These are phyloP conservation scores for Phytophthora boehmeriae DNA, from an alignment of 352 stramenopile genomes.

Conservation along the genomic window DNA sequence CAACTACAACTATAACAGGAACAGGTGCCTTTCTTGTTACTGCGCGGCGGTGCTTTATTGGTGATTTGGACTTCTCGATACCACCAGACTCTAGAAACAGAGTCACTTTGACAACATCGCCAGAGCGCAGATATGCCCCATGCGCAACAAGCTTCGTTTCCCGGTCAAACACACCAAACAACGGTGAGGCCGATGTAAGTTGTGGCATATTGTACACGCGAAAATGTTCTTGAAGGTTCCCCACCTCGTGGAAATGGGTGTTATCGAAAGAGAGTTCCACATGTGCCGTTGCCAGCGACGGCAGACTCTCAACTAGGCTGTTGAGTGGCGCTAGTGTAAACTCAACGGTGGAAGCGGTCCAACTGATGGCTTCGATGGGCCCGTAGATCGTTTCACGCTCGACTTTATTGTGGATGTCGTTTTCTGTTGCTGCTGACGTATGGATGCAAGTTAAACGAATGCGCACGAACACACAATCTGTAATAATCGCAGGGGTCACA, in stretches of 20 bases:
- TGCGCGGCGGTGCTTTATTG: constrained; percentile 8
- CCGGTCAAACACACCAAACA: constrained; percentile 55
- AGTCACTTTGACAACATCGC: constrained; percentile 49
- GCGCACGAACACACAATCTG: constrained; percentile 46
- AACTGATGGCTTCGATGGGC: constrained; percentile 41
- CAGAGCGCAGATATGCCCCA: constrained; percentile 44
- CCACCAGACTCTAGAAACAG: constrained; percentile 37
- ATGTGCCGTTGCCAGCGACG: constrained; percentile 31
- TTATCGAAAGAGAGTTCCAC: constrained; percentile 69
- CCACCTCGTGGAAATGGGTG: constrained; percentile 48
- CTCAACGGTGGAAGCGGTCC: constrained; percentile 44
- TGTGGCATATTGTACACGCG: constrained; percentile 66
- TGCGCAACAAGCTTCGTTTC: constrained; percentile 52
- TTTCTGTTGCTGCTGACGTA: background rate
- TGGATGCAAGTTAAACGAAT: constrained; percentile 44
- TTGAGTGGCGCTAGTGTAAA: constrained; percentile 52
- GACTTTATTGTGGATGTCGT: constrained; percentile 2
- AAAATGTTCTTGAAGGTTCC: constrained; percentile 57
- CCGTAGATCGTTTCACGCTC: constrained; percentile 34
- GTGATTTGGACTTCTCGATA: constrained; percentile 13
- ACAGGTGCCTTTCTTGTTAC: constrained; percentile 12
- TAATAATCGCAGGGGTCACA: constrained; percentile 51
- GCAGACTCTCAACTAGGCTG: constrained; percentile 35
- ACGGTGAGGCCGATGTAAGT: constrained; percentile 46
- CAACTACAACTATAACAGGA: constrained; percentile 32